phyloP scores from a whole-genome alignment of 163 green algal genomes.

The Volvox carteri region DNA sequence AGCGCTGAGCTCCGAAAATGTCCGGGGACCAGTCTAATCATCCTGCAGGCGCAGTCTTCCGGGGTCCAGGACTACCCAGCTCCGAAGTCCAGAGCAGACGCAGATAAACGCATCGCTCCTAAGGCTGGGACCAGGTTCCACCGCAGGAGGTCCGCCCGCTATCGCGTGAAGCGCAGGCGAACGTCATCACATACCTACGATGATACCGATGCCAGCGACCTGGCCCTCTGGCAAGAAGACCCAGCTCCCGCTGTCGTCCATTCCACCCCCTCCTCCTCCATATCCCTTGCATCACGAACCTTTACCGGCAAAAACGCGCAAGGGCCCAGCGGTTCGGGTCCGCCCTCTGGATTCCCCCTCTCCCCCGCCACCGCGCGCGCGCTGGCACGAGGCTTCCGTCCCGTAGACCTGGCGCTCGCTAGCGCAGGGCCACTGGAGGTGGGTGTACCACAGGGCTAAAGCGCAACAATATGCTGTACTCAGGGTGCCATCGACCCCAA shows the following conservation, averaged over 20 bases:
- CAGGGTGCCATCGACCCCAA: background rate
- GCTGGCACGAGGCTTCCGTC: background rate
- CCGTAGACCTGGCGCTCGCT: background rate
- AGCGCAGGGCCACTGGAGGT: constrained; percentile 7
- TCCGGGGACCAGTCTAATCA: background rate
- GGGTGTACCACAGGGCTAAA: no score
- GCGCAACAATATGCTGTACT: no score
- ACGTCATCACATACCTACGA: background rate
- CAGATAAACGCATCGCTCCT: no score
- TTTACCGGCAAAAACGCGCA: background rate
- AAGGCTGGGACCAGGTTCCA: no score
- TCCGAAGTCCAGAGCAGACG: no score
- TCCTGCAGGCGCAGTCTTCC: background rate
- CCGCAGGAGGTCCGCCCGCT: background rate
- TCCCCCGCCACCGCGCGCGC: constrained; percentile 26
- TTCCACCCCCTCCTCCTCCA: background rate
- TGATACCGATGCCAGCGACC: background rate
- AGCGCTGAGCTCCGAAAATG: background rate
- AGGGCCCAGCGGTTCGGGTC: background rate
- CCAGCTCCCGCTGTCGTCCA: background rate
- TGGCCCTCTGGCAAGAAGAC: background rate
- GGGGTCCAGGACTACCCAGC: no score
- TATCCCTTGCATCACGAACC: background rate
- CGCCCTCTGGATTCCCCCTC: background rate
- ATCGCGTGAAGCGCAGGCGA: background rate